Evolutionary conservation across 768 basidiomycete genomes (phyloP).

Genomic region (Neoboletus subvelutipes): DNA sequence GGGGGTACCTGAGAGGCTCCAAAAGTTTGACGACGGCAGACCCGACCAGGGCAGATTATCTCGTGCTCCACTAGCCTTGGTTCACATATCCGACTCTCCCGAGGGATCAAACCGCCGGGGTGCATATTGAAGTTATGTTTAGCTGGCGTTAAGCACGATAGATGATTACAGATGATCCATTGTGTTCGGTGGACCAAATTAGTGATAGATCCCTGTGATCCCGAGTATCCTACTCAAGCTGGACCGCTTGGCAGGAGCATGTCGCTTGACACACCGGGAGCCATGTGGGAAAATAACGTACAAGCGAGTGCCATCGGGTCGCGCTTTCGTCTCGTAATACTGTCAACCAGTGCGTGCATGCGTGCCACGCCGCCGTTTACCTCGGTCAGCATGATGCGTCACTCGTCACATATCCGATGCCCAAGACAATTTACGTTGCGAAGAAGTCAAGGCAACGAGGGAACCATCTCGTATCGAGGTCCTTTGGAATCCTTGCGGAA

Average conservation of each 20-base stretch:
- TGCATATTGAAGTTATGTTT: neutral
- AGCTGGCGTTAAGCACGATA: neutral
- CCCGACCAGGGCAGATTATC: neutral
- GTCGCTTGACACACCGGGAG: neutral
- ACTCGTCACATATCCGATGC: slow-evolving; percentile 1
- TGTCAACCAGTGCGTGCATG: slow-evolving; percentile 1
- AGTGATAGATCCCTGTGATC: neutral
- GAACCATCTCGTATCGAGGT: neutral
- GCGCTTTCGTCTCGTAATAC: slow-evolving; percentile 6
- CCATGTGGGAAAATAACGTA: slow-evolving; percentile 11
- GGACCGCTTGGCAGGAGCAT: neutral
- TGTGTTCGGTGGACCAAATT: neutral
- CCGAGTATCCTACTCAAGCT: neutral
- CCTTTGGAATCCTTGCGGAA: slow-evolving; percentile 1
- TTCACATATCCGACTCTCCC: neutral
- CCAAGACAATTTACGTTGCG: slow-evolving; percentile 9
- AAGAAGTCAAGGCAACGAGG: slow-evolving; percentile 15
- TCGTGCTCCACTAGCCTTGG: neutral
- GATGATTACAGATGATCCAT: neutral
- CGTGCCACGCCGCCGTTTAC: neutral
- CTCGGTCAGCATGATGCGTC: slow-evolving; percentile 4
- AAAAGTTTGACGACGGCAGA: slow-evolving; percentile 4
- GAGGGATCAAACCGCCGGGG: neutral
- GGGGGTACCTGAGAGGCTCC: slow-evolving; percentile 9
- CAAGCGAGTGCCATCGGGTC: neutral